A percentile compares a stretch with the other conserved stretches of the same genome.
These are phyloP conservation scores for Fusarium foetens DNA, from an alignment of 2,329 filamentous ascomycete species.

Conservation along the genomic window DNA sequence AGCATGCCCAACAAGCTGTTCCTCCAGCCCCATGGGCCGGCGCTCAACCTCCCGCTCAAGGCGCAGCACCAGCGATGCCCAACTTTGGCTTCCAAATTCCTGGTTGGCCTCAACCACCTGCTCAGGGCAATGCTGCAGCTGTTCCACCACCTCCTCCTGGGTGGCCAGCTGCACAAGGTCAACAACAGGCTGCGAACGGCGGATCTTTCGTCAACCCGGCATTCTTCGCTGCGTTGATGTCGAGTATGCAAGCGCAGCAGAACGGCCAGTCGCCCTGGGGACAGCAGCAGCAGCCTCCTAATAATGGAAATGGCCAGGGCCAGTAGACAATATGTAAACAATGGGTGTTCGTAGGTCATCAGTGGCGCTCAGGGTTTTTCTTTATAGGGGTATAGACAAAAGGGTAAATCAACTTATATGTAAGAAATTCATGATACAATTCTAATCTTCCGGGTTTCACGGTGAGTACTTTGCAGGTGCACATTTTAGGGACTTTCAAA, in stretches of 20 bases:
- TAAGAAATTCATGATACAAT: conserved; percentile 15
- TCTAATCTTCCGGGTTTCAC: neutral
- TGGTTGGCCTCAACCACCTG: conserved; percentile 52
- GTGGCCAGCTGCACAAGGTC: conserved; percentile 47
- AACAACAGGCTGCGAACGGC: conserved; percentile 46
- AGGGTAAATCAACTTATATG: conserved; percentile 4
- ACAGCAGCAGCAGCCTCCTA: conserved; percentile 45
- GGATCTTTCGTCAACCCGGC: conserved; percentile 67
- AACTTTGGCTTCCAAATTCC: conserved; percentile 58
- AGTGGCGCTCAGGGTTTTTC: conserved; percentile 27
- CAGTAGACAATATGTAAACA: conserved; percentile 28
- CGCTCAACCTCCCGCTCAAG: conserved; percentile 28
- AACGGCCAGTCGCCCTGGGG: conserved; percentile 46
- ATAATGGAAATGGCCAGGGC: conserved; percentile 41
- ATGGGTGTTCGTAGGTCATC: conserved; percentile 10
- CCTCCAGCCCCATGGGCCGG: conserved; percentile 31
- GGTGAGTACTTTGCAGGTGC: neutral
- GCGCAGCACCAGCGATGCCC: conserved; percentile 42
- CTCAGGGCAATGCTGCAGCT: conserved; percentile 42
- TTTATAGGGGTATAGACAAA: conserved; percentile 34
- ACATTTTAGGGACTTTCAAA: neutral
- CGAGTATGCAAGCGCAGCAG: conserved; percentile 53
- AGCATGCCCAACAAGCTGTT: conserved; percentile 48
- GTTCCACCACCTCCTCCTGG: conserved; percentile 57
- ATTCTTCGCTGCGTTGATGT: conserved; percentile 63